Evolutionary conservation across 2,329 filamentous ascomycete species (phyloP), one percentile per base, ranked within the genome.

Genomic region (Salinomyces thailandicus): DNA sequence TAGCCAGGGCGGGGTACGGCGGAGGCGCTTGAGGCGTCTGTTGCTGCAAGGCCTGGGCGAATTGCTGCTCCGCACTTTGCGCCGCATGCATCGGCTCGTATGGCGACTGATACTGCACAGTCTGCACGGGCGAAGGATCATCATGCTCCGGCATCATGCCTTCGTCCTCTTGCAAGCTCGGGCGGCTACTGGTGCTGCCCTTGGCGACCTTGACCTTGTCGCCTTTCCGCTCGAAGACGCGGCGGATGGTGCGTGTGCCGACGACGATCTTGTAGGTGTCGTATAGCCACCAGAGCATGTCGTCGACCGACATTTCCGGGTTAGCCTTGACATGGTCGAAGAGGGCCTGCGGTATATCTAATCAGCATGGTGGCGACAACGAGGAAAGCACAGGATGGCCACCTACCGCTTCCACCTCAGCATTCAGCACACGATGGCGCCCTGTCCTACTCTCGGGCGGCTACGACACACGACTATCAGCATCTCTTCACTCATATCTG

Each of bases 281-380:
- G 46, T 59, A 58, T 6, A 60, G 43, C 55, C 56, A 60, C 57
- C 57, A 60, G 8, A 59, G 47, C 55, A 60, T 60, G 38, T 60
- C 56, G 34, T 60, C 57, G 31, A 59, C 55, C 8, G 53, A 53
- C 47, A 57, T 47, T 20, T 56, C 53, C 33, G 54, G 55, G 32
- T 58, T 55, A 27, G 50, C 44, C 22, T 52, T 52, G 16, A 56
- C 52, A 49, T 58, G 50, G 32, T 57, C 52, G 45, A 57, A 55
- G 13, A 60, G 49, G 3, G 34, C 35, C 43, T 45, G 26, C 14
- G 4, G 14, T 5, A 14, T 9, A 8, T 26, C 32, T 9, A 18
- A 19, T 37, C 38, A 27, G 29, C 18, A 22, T 18, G 24, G 22
- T 29, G 31, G 20, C 5, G 18, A 24, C 29, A 6, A 18, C 27